Evolutionary conservation across 345 rosid species (phyloP), one percentile per base, ranked within the genome.

Genomic region (Populus davidiana): DNA sequence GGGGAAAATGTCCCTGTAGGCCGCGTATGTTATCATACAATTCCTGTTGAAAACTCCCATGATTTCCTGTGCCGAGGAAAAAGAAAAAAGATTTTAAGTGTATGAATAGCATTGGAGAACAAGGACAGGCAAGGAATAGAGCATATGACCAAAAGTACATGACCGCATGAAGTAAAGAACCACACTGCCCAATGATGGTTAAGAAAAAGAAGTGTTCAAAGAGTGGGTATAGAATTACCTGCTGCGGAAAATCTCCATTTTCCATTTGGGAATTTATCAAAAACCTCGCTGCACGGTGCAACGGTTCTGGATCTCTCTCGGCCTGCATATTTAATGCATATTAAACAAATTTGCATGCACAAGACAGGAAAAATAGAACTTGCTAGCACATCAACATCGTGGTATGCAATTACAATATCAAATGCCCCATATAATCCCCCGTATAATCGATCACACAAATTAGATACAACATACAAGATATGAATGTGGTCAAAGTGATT

Each of bases 201-300:
- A 59, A 10, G 29, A 59, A n/a, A n/a, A 23, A n/a, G 0, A 59
- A n/a, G 27, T n/a, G 63, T 8, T 56, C n/a, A 23, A n/a, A 59
- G 11, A 59, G 63, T 0, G 10, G 63, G 63, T 59, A 9, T n/a
- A 14, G 47, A 43, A 64, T 75, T 47, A 89, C 96, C 86, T 91
- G 89, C 66, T 89, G 92, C 29, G 92, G 96, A 33, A 86, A 93
- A 77, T 93, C 93, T 72, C 94, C 96, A 73, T 87, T 89, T 39
- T 87, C 83, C 89, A 89, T 84, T 52, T 90, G 91, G 27, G 91
- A 80, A 77, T 86, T 81, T 6, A 90, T 78, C 35, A 93, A 64
- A 21, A 77, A 75, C 61, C 81, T 88, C 4, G 94, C 92, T 0
- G 92, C 91, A 10, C 76, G 80, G 44, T 90, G 92, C 76, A 93